phyloP scores from a whole-genome alignment of 208 protist species.

The Trichomonas tenax region DNA sequence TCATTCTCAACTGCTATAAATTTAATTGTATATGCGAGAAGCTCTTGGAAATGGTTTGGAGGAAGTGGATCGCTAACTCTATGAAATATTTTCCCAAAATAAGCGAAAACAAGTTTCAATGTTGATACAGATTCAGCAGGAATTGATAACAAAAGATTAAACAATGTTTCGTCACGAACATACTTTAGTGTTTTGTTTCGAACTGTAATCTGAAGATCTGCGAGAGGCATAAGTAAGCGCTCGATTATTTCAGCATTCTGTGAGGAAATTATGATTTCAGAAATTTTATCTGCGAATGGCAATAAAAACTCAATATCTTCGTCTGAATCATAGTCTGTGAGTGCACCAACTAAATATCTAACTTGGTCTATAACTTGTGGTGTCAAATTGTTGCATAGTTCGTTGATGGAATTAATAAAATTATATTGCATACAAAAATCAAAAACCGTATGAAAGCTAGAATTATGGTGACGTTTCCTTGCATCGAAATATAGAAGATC shows the following conservation, averaged over 20 bases:
- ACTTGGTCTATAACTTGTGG: neutral
- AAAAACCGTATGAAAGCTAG: neutral
- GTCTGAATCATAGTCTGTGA: neutral
- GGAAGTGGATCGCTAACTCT: neutral
- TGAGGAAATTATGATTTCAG: neutral
- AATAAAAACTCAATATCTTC: neutral
- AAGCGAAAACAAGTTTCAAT: neutral
- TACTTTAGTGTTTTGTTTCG: neutral
- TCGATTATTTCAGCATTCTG: neutral
- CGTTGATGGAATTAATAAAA: neutral
- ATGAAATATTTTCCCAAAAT: neutral
- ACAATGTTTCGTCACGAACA: neutral
- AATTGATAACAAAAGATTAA: neutral
- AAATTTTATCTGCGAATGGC: neutral
- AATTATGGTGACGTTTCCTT: neutral
- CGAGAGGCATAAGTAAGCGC: neutral
- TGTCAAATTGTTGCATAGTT: neutral
- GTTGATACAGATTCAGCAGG: neutral
- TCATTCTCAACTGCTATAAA: neutral
- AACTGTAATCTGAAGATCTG: neutral
- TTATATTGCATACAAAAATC: neutral
- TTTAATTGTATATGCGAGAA: neutral
- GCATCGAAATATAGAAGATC: neutral
- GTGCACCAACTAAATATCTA: neutral
- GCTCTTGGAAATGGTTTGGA: neutral